Base-by-base conservation (phyloP, 2,329 filamentous ascomycete species). In the Verticillium zaregamsianum region DNA sequence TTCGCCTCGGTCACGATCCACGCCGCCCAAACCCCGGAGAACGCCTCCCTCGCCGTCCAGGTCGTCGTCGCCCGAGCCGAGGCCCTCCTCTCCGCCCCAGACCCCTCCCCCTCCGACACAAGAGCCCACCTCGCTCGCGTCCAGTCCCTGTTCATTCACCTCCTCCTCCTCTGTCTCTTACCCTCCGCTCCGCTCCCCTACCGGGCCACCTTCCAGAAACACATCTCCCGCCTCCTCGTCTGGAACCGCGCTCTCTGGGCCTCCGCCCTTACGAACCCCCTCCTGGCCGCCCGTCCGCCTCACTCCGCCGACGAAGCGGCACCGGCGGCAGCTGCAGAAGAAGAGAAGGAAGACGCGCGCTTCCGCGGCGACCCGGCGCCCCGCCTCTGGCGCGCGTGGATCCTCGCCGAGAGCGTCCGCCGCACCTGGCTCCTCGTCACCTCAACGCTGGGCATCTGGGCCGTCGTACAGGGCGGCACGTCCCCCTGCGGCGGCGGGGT, bases 351-450 rank as follows among this genome's bases (percentile, higher is more conserved):
- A 11, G 58, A 52, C 25, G 58, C 55, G 25, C 9, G 35, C 6
- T 61, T 58, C 54, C 57, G 69, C 65, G n/a, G n/a, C 11, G 55
- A 63, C 39, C 40, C 60, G 28, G 5, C 57, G 20, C 35, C 61
- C 31, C 32, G 66, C 35, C 58, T 68, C 1, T 73, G 71, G 72
- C 65, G 71, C 49, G 65, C 70, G 3, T 73, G 72, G 72, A 68
- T 74, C 20, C 55, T 74, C 1, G 66, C 71, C 3, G 72, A 73
- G 59, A 69, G 66, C 32, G 59, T 71, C 17, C 64, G 72, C 5
- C 67, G 72, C 14, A 72, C 71, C 2, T n/a, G 17, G 14, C 37
- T 40, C 37, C 37, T 40, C 37, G 37, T 73, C 14, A 62, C 63
- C 35, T 63, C 64, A 15, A 61, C 69, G 3, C 60, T 68, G 32